A percentile compares a stretch with the other conserved stretches of the same genome.
Conservation (phyloP, 2,329 filamentous ascomycete genomes). For the Shiraia bambusicola region DNA sequence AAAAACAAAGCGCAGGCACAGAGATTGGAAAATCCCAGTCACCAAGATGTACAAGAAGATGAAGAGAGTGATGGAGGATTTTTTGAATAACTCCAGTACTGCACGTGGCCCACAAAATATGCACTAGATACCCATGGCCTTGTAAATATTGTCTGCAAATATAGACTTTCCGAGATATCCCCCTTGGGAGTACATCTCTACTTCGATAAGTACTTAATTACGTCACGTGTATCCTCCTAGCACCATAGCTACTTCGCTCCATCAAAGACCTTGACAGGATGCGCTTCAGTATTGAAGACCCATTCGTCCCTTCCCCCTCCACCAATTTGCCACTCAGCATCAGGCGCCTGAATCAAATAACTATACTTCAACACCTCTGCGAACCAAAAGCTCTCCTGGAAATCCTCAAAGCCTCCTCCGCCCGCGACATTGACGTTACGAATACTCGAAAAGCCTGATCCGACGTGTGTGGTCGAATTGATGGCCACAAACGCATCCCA, state of each 20-base stretch:
- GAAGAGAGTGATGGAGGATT: conserved; percentile 44
- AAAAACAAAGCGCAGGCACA: conserved; percentile 15
- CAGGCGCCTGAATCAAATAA: conserved; percentile 67
- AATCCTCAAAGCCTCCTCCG: conserved; percentile 65
- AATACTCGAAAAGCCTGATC: conserved; percentile 68
- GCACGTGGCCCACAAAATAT: conserved; percentile 1
- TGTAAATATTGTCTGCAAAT: neutral
- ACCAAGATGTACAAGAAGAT: conserved; percentile 19
- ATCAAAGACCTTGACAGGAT: conserved; percentile 55
- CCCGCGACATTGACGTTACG: conserved; percentile 63
- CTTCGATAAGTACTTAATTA: neutral
- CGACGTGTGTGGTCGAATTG: conserved; percentile 62
- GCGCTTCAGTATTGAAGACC: conserved; percentile 67
- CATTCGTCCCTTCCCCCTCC: conserved; percentile 54
- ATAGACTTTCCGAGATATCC: neutral
- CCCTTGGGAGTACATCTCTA: neutral
- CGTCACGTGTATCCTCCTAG: no score
- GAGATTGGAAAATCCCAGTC: conserved; percentile 25
- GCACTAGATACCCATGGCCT: conserved; percentile 20
- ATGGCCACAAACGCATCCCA: conserved; percentile 77
- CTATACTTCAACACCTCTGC: conserved; percentile 85
- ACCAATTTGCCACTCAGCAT: conserved; percentile 61
- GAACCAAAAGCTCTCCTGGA: conserved; percentile 86
- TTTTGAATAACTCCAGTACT: conserved; percentile 32
- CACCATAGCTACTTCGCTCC: conserved; percentile 1